Evolutionary conservation across 1,284 basidiomycete species (phyloP), one percentile per base, ranked within the genome.

Genomic region (Ganoderma lingzhi): DNA sequence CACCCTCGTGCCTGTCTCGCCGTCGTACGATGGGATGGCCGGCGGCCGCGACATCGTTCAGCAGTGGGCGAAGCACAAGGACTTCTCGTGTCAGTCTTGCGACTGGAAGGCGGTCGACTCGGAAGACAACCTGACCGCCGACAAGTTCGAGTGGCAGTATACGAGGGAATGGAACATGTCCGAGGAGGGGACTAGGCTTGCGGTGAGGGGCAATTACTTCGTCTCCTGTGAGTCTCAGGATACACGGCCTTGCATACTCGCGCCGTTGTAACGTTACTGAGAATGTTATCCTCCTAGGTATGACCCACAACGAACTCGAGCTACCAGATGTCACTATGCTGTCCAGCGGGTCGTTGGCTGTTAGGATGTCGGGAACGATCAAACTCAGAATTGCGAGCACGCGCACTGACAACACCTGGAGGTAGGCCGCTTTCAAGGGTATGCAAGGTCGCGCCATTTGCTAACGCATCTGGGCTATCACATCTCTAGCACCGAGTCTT

Each of bases 1-100:
- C 0, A 79, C 79, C 5, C 70, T 80, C 59, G 70, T 79, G 12
- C 75, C 79, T 5, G 65, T 66, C 8, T 77, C 75, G 48, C 66
- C 72, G 17, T 19, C 72, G 67, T 39, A 72, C 69, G 19, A 65
- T 67, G 37, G 65, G 69, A 37, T 76, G 71, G 75, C 62, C 70
- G 19, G 65, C 75, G 12, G 66, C 70, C 53, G 64, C 77, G 19
- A 70, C 71, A 19, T 76, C 75, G 6, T 79, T 73, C 75, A 76
- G 32, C 72, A 76, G 62, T 61, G 64, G 32, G 66, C 70, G 55
- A 65, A 72, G 58, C 73, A 74, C 66, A 58, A 63, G 48, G 51
- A 42, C 14, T 56, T 58, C 19, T 69, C 67, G 62, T 65, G 68
- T 32, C 77, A 71, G 62, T 12, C 58, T 63, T 70, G 70, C 66